A percentile compares a stretch with the other conserved stretches of the same genome.
Conservation (phyloP, 352 stramenopile species). For the Phytophthora foliorum region DNA sequence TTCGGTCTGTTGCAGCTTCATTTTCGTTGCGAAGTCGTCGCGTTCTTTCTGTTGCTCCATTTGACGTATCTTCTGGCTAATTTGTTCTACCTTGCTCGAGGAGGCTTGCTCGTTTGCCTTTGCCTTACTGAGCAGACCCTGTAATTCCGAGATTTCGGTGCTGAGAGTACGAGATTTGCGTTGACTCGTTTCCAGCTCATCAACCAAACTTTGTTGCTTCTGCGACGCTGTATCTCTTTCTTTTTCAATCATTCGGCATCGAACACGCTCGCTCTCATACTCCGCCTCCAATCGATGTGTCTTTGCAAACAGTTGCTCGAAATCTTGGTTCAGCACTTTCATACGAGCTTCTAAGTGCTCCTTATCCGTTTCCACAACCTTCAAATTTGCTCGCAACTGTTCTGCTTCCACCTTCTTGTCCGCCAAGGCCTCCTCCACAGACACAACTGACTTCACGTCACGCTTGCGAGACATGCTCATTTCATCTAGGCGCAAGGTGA, state of each 20-base stretch:
- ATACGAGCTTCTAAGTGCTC: slow-evolving; percentile 40
- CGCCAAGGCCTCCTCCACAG: slow-evolving; percentile 25
- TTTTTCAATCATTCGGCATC: slow-evolving; percentile 44
- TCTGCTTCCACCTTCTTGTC: slow-evolving; percentile 65
- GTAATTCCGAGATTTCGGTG: slow-evolving; percentile 43
- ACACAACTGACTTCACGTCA: slow-evolving; percentile 29
- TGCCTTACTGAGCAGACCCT: slow-evolving; percentile 42
- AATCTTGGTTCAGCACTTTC: slow-evolving; percentile 38
- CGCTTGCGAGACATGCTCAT: slow-evolving; percentile 28
- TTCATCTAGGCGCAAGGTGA: slow-evolving; percentile 33
- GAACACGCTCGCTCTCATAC: slow-evolving; percentile 36
- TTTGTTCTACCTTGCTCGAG: slow-evolving; percentile 42
- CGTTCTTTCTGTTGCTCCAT: slow-evolving; percentile 49
- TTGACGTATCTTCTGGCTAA: slow-evolving; percentile 37
- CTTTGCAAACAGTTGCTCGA: slow-evolving; percentile 38
- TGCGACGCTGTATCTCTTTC: slow-evolving; percentile 42
- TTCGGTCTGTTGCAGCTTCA: slow-evolving; percentile 53
- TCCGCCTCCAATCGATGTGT: slow-evolving; percentile 43
- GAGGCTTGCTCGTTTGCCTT: slow-evolving; percentile 56
- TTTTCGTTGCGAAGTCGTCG: slow-evolving; percentile 40
- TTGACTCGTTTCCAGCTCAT: slow-evolving; percentile 40
- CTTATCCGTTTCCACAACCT: slow-evolving; percentile 51
- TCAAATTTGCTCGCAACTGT: slow-evolving; percentile 49
- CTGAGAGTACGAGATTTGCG: slow-evolving; percentile 37
- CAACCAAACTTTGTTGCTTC: slow-evolving; percentile 39